These are phyloP conservation scores for Colletotrichum sp. DNA, from an alignment of 2,329 filamentous ascomycete species.

Conservation along the genomic window DNA sequence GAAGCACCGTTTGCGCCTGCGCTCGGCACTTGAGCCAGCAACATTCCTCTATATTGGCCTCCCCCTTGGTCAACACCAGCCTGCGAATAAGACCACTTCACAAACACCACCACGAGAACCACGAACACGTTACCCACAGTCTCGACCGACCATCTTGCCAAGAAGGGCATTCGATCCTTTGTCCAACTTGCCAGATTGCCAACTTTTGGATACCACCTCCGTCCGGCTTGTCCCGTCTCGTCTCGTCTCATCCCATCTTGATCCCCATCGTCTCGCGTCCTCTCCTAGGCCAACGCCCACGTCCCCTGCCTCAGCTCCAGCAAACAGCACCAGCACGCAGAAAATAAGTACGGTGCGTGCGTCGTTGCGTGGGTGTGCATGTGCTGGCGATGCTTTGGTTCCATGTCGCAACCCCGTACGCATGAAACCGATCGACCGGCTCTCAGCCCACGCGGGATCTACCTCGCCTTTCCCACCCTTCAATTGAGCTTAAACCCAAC, in stretches of 20 bases:
- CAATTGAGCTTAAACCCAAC: conserved; percentile 17
- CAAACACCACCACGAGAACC: background rate
- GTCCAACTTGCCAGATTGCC: background rate
- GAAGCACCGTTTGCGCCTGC: background rate
- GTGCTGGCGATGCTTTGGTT: conserved; percentile 14
- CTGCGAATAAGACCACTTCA: background rate
- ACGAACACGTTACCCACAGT: background rate
- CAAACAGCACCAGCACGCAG: background rate
- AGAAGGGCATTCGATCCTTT: background rate
- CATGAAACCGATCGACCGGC: conserved; percentile 14
- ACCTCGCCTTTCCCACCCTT: background rate
- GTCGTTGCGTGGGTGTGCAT: background rate
- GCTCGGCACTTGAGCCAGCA: background rate
- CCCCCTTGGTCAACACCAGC: background rate
- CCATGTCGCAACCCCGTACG: conserved; percentile 14
- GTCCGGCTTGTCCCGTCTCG: conserved; percentile 8
- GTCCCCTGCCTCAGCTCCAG: background rate
- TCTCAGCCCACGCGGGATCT: background rate
- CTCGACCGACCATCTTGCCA: background rate
- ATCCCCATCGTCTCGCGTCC: conserved; percentile 8
- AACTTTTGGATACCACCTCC: background rate
- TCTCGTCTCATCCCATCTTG: conserved; percentile 15
- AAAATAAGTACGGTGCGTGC: background rate
- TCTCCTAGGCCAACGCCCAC: background rate
- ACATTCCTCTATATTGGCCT: background rate